Evolutionary conservation across 2,329 filamentous ascomycete genomes (phyloP).

Genomic region (Ceratocystis eucalypticola): DNA sequence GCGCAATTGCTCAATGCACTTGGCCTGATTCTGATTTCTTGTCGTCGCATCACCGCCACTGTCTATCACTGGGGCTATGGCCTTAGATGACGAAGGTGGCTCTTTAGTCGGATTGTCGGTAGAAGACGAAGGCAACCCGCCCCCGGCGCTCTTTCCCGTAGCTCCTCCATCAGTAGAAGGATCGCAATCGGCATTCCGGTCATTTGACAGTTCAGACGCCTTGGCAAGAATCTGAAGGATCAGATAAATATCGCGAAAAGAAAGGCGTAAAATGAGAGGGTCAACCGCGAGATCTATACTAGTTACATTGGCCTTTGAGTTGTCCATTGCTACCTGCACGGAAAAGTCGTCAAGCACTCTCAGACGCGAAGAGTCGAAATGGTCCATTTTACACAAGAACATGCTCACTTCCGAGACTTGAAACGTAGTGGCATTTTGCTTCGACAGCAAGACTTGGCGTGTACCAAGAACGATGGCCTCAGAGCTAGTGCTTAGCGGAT

Average conservation of each 20-base stretch:
- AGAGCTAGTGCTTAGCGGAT: constrained; percentile 75
- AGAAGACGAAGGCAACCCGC: background rate
- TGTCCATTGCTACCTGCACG: constrained; percentile 76
- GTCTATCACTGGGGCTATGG: background rate
- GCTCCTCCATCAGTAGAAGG: background rate
- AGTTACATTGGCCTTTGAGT: constrained; percentile 46
- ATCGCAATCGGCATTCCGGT: constrained; percentile 27
- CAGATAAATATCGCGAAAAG: constrained; percentile 84
- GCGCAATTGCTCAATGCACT: constrained; percentile 60
- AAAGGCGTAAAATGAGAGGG: constrained; percentile 78
- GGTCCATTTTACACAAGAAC: constrained; percentile 98
- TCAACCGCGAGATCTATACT: constrained; percentile 82
- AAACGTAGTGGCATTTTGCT: constrained; percentile 86
- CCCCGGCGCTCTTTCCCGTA: background rate
- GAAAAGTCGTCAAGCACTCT: constrained; percentile 96
- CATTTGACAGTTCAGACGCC: constrained; percentile 72
- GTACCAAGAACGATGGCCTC: constrained; percentile 93
- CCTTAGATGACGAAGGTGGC: background rate
- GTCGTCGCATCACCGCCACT: background rate
- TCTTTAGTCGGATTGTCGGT: background rate
- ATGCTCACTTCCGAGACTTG: constrained; percentile 92
- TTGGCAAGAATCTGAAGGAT: constrained; percentile 85
- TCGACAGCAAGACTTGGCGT: constrained; percentile 81
- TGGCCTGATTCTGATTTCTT: constrained; percentile 19
- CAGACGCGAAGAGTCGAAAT: constrained; percentile 77